A percentile compares a stretch with the other conserved stretches of the same genome.
Evolutionary conservation across 2,329 filamentous ascomycete genomes (phyloP).

Genomic region (Monilinia polystroma): DNA sequence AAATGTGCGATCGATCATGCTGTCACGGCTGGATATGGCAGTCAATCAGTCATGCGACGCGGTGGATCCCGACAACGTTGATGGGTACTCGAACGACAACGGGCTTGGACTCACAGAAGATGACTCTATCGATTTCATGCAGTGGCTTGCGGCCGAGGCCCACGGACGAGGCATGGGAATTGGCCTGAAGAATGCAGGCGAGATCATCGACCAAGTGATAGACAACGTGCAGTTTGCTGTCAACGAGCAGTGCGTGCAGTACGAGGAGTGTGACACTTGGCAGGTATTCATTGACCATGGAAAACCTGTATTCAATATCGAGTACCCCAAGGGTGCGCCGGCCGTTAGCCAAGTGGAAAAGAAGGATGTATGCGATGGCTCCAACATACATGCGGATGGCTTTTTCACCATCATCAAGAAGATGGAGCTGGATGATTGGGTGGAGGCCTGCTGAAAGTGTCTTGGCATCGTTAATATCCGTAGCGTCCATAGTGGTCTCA

Average conservation of each 20-base stretch:
- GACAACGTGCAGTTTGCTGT: slow-evolving; percentile 26
- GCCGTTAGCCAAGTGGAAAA: slow-evolving; percentile 14
- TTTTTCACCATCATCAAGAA: slow-evolving; percentile 29
- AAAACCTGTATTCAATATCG: slow-evolving; percentile 73
- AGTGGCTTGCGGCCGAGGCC: slow-evolving; percentile 58
- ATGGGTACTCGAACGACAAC: slow-evolving; percentile 61
- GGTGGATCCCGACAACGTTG: slow-evolving; percentile 69
- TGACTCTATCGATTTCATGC: slow-evolving; percentile 59
- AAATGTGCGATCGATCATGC: slow-evolving; percentile 64
- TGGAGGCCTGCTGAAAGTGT: slow-evolving; percentile 17
- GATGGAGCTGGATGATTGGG: slow-evolving; percentile 28
- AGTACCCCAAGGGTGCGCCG: slow-evolving; percentile 54
- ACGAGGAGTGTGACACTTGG: slow-evolving; percentile 59
- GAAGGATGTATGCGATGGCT: slow-evolving; percentile 17
- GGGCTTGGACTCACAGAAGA: slow-evolving; percentile 58
- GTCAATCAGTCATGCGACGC: slow-evolving; percentile 62
- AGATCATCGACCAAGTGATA: slow-evolving; percentile 44
- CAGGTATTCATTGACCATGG: slow-evolving; percentile 55
- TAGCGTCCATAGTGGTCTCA: not conserved
- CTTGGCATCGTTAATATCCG: not conserved
- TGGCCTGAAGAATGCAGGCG: slow-evolving; percentile 67
- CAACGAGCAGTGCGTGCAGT: slow-evolving; percentile 66
- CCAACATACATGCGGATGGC: slow-evolving; percentile 5
- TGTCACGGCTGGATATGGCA: slow-evolving; percentile 56
- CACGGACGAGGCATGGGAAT: slow-evolving; percentile 55